Conservation (phyloP, 495 filamentous ascomycete genomes). For the Rostrohypoxylon terebratum region DNA sequence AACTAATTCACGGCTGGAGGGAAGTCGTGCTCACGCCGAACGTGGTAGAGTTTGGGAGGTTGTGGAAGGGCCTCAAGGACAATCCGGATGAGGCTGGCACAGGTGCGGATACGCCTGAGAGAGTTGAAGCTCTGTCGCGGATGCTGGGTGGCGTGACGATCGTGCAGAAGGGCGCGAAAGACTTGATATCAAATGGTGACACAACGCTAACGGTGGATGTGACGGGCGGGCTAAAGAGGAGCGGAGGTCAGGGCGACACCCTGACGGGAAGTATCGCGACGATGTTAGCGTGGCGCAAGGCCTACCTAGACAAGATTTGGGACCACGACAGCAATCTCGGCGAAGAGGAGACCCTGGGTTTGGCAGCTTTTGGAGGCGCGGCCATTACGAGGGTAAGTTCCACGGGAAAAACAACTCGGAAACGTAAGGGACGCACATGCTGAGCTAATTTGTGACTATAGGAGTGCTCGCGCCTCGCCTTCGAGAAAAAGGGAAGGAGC, state of each 20-base stretch:
- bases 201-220: constrained; percentile 78
- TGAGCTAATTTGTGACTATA: constrained; percentile 39
- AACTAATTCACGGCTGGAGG: constrained; percentile 80
- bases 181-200: constrained; percentile 86
- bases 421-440: neutral
- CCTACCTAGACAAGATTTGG: constrained; percentile 88
- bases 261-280: constrained; percentile 91
- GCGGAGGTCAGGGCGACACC: constrained; percentile 95
- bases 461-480: constrained; percentile 91
- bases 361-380: constrained; percentile 88
- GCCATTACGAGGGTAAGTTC: constrained; percentile 76
- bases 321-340: constrained; percentile 71
- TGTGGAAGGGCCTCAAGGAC: constrained; percentile 76
- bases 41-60: constrained; percentile 87
- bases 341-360: constrained; percentile 73
- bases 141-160: constrained; percentile 90
- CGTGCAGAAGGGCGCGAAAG: constrained; percentile 87
- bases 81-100: constrained; percentile 54
- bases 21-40: constrained; percentile 95
- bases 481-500: constrained; percentile 85
- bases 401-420: too few species aligned
- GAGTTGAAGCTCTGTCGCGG: constrained; percentile 77
- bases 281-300: constrained; percentile 85
- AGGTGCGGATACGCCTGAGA: constrained; percentile 61
- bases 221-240: constrained; percentile 85